These are phyloP conservation scores for Rhodotorula sp. DNA, from an alignment of 1,284 basidiomycete genomes.

Conservation along the genomic window DNA sequence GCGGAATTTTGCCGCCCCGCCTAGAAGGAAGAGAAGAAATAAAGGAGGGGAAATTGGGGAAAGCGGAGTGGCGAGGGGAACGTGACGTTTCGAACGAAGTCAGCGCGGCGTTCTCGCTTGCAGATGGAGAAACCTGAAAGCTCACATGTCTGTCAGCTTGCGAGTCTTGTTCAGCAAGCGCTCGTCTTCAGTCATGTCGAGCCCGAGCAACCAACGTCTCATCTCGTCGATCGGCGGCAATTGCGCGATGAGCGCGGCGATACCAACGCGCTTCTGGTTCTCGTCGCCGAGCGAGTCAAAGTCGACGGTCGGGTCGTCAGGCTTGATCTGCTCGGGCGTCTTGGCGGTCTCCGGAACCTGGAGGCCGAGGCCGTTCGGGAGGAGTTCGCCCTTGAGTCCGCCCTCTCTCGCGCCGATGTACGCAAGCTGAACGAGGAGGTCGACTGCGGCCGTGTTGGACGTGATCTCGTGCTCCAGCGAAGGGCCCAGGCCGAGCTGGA, in stretches of 20 bases:
- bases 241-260: slow-evolving; percentile 31
- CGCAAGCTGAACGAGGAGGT: slow-evolving; percentile 41
- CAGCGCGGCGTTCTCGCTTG: too few species aligned
- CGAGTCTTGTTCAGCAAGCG: slow-evolving; percentile 25
- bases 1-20: slow-evolving; percentile 14
- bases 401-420: slow-evolving; percentile 34
- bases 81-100: too few species aligned
- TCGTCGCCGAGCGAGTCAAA: slow-evolving; percentile 17
- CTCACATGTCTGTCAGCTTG: slow-evolving; percentile 36
- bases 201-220: slow-evolving; percentile 34
- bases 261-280: slow-evolving; percentile 1
- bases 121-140: too few species aligned
- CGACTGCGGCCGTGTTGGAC: slow-evolving; percentile 37
- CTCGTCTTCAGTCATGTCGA: slow-evolving; percentile 33
- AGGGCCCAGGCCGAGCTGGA: slow-evolving; percentile 34
- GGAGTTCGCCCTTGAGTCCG: slow-evolving; percentile 20
- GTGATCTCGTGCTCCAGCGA: slow-evolving; percentile 40
- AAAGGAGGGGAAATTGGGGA: too few species aligned
- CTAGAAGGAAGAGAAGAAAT: too few species aligned
- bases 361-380: slow-evolving; percentile 34
- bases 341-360: slow-evolving; percentile 23
- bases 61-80: too few species aligned
- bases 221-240: slow-evolving; percentile 37
- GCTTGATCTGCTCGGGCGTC: slow-evolving; percentile 4
- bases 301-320: slow-evolving; percentile 19